Conservation (phyloP, 2,329 filamentous ascomycete genomes). For the Exophiala bonariae region DNA sequence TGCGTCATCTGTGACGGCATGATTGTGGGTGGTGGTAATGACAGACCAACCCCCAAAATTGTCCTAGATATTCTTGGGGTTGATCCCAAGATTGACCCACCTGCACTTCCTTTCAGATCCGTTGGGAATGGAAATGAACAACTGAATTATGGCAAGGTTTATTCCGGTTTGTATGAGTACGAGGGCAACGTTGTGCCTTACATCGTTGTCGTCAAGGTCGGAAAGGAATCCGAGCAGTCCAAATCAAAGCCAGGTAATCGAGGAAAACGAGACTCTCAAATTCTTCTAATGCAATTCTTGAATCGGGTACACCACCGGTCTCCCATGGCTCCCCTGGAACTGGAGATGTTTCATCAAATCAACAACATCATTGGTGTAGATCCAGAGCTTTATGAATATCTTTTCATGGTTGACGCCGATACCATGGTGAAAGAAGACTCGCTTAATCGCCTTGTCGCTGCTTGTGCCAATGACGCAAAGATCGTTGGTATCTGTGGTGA, state of each 20-base stretch:
- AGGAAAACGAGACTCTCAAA: conserved; percentile 97
- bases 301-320: conserved; percentile 94
- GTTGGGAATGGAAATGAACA: conserved; percentile 86
- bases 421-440: conserved; percentile 91
- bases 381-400: conserved; percentile 93
- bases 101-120: conserved; percentile 89
- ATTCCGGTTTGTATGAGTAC: conserved; percentile 94
- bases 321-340: conserved; percentile 91
- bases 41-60: conserved; percentile 95
- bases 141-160: conserved; percentile 97
- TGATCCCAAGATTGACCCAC: conserved; percentile 93
- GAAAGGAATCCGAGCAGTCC: conserved; percentile 89
- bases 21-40: conserved; percentile 93
- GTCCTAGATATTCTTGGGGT: conserved; percentile 96
- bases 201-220: conserved; percentile 92
- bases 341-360: conserved; percentile 99
- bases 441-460: conserved; percentile 86
- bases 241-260: conserved; percentile 95
- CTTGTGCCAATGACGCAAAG: conserved; percentile 89
- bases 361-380: conserved; percentile 99
- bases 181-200: conserved; percentile 98
- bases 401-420: conserved; percentile 97
- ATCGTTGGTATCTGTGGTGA: conserved; percentile 98
- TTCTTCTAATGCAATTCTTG: conserved; percentile 93
- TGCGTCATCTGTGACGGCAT: conserved; percentile 96